Evolutionary conservation across 176 grass and related monocot species (phyloP), one percentile per base, ranked within the genome.

Genomic region (Thalia dealbata): DNA sequence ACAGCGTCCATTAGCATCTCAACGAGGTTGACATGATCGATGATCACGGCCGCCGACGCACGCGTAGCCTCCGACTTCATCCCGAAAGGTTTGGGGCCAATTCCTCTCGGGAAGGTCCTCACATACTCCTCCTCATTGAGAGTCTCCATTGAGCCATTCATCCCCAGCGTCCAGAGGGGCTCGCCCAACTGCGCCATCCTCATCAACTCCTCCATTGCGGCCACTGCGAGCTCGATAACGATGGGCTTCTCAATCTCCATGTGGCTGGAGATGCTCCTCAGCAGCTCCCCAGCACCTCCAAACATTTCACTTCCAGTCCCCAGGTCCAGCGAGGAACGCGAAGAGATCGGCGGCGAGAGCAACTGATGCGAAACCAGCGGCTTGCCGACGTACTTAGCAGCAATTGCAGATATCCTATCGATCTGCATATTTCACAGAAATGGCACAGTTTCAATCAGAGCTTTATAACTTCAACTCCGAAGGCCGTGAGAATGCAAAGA

Each of bases 1-100:
- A 72, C 70, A 46, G 52, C 70, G 21, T 72, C 70, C 70, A 72
- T 72, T 24, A 72, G 70, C 25, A 72, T 72, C 70, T 72, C 70
- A 18, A 72, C 26, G 5, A 72, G 48, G 44, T 52, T 72, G 23
- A 54, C 50, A 10, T 52, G 70, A 52, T 52, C 52, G 48, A 54
- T 54, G 70, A 72, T 72, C 25, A 72, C 70, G 3, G 50, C 70
- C 6, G 26, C 26, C 14, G 70, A 25, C 6, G 42, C 46, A 15
- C 70, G 45, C 24, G 70, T 52, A 4, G 70, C 46, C 70, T 72
- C 70, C 26, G 70, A 72, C 46, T 72, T 72, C 70, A 72, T 72
- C 18, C 48, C 70, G 0, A 19, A 13, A 30, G 26, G 50, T 52
- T 54, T 72, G 6, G 48, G 70, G 12, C 46, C 70, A 29, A 72